Base-by-base conservation (phyloP, 1,284 basidiomycete species). In the Ustilago curta region DNA sequence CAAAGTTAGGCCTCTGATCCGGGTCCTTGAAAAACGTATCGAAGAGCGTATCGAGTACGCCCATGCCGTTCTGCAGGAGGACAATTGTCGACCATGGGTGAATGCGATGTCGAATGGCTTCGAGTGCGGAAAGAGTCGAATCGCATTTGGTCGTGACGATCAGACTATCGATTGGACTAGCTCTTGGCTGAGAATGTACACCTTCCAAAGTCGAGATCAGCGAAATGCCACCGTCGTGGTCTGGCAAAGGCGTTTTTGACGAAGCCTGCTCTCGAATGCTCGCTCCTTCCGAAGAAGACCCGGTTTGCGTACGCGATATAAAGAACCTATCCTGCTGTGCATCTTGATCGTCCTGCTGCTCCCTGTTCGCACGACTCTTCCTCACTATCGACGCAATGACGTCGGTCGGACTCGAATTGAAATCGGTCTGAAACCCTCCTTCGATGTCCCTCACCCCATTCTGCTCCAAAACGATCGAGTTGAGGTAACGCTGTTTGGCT, bases 41-140 rank as follows among this genome's bases (percentile, higher is more conserved):
- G 45, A 93, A 85, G 56, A 97, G 87, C 69, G 90, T 86, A 79
- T 98, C 95, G 85, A 95, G 92, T 16, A 96, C 87, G 18, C 94
- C 95, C 91, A 97, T 88, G 87, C 84, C 95, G 84, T 97, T 97
- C 83, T 97, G 93, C 53, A 97, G 86, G 7, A 99, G 89, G 1
- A 96, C 92, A 72, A 98, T 90, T 27, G 95, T 97, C 47, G 91
- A 92, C 56, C 88, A 85, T 0, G 88, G 85, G 5, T 88, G 88
- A 29, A 97, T 85, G 21, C 94, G 90, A 9, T 89, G 89, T 6
- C 89, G 85, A 52, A 98, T 88, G 4, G 86, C 82, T 25, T 87
- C 85, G 32, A 98, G 81, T 3, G 91, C 90, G 1, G 84, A 76
- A 0, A 90, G 53, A 0, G 92, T 92, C 14, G 89, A 87, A 21